Percentiles rank a stretch among this genome's conserved stretches.
Conservation (phyloP, 768 basidiomycete species). For the Hypsizygus marmoreus region DNA sequence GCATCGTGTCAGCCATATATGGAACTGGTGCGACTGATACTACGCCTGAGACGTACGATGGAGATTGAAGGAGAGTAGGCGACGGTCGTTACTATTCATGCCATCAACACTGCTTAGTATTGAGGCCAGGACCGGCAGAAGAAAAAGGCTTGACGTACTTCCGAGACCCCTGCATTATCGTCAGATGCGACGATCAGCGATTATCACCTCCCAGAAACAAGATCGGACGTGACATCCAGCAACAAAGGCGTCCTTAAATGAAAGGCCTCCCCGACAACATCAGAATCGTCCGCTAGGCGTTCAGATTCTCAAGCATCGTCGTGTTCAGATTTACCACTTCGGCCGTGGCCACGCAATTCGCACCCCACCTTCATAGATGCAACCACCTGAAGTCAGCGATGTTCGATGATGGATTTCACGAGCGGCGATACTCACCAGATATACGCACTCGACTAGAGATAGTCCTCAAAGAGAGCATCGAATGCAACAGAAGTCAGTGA, state of each 20-base stretch:
- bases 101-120: not conserved
- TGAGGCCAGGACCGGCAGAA: not conserved
- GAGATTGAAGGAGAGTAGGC: conserved; percentile 24
- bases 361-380: conserved; percentile 31
- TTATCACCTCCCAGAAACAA: not conserved
- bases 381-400: not conserved
- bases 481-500: conserved; percentile 31
- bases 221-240: conserved; percentile 31
- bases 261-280: conserved; percentile 31
- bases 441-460: conserved; percentile 24
- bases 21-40: conserved; percentile 27
- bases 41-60: conserved; percentile 26
- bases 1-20: conserved; percentile 25
- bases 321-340: conserved; percentile 27
- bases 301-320: conserved; percentile 28
- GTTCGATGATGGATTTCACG: not conserved
- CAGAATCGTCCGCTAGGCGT: conserved; percentile 32
- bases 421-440: conserved; percentile 24
- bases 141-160: conserved; percentile 18
- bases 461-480: conserved; percentile 36
- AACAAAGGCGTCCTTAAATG: conserved; percentile 28
- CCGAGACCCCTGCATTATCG: conserved; percentile 23
- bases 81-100: conserved; percentile 21
- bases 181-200: not conserved
- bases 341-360: conserved; percentile 35